Percentiles rank a stretch among this genome's conserved stretches.
Evolutionary conservation across 2,329 filamentous ascomycete species (phyloP).

Genomic region (Venturia asperata): DNA sequence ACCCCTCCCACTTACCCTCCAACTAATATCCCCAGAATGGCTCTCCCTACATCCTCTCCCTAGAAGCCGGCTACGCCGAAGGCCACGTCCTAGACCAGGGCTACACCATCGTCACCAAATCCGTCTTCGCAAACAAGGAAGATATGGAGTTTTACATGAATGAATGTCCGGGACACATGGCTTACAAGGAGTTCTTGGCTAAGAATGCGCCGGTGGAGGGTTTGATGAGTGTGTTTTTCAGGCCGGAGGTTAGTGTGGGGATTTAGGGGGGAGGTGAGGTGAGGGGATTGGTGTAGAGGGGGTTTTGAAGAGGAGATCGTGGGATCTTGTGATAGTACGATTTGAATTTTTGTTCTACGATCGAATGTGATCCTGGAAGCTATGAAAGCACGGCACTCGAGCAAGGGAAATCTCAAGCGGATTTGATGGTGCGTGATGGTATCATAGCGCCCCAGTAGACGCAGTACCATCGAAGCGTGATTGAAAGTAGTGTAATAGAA

Average conservation of each 20-base stretch:
- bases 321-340: too few species aligned
- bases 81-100: constrained; percentile 56
- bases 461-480: too few species aligned
- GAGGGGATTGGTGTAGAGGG: too few species aligned
- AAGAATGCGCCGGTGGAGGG: constrained; percentile 7
- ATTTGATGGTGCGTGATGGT: too few species aligned
- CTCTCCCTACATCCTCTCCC: constrained; percentile 60
- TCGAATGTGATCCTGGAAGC: too few species aligned
- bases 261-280: too few species aligned
- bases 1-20: not conserved
- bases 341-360: too few species aligned
- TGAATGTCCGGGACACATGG: constrained; percentile 49
- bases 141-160: constrained; percentile 66
- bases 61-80: constrained; percentile 47
- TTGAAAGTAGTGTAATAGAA: too few species aligned
- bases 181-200: constrained; percentile 37
- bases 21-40: constrained; percentile 48
- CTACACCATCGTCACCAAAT: constrained; percentile 58
- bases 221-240: constrained; percentile 3
- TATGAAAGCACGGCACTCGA: too few species aligned
- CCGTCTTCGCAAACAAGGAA: constrained; percentile 55
- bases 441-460: too few species aligned
- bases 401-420: too few species aligned
- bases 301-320: too few species aligned
- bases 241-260: not conserved